Evolutionary conservation across 768 basidiomycete genomes (phyloP).

Genomic region (Suillus decipiens): DNA sequence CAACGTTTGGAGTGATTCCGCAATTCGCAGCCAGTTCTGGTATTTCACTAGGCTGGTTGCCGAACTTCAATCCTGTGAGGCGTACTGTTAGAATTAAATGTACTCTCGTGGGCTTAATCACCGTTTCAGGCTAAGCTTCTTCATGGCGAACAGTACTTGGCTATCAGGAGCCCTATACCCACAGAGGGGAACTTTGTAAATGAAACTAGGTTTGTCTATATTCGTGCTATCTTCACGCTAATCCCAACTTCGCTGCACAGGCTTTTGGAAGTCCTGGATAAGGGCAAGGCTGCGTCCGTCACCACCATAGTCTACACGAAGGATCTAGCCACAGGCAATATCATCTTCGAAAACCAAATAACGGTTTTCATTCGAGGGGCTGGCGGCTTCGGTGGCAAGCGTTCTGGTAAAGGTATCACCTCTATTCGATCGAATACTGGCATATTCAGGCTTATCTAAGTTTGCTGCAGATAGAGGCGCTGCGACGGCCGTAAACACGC

Average conservation of each 20-base stretch:
- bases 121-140: constrained; percentile 81
- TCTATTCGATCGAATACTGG: constrained; percentile 8
- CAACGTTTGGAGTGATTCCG: constrained; percentile 95
- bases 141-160: constrained; percentile 95
- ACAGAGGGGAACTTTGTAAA: constrained; percentile 80
- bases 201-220: constrained; percentile 57
- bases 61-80: constrained; percentile 90
- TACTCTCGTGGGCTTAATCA: background rate
- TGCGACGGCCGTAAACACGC: constrained; percentile 77
- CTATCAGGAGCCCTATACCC: constrained; percentile 84
- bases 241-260: constrained; percentile 35
- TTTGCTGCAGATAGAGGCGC: constrained; percentile 75
- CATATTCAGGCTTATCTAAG: background rate
- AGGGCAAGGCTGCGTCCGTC: constrained; percentile 92
- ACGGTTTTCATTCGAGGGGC: constrained; percentile 92
- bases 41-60: constrained; percentile 81
- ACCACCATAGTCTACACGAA: constrained; percentile 77
- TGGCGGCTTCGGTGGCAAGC: constrained; percentile 96
- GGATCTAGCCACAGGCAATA: constrained; percentile 74
- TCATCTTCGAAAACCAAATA: constrained; percentile 90
- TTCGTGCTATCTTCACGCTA: background rate
- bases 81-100: constrained; percentile 8
- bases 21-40: constrained; percentile 76
- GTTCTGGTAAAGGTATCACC: constrained; percentile 68
- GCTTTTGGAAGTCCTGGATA: constrained; percentile 79